phyloP scores from a whole-genome alignment of 805 yeast species.

The Ogataea methanolica region DNA sequence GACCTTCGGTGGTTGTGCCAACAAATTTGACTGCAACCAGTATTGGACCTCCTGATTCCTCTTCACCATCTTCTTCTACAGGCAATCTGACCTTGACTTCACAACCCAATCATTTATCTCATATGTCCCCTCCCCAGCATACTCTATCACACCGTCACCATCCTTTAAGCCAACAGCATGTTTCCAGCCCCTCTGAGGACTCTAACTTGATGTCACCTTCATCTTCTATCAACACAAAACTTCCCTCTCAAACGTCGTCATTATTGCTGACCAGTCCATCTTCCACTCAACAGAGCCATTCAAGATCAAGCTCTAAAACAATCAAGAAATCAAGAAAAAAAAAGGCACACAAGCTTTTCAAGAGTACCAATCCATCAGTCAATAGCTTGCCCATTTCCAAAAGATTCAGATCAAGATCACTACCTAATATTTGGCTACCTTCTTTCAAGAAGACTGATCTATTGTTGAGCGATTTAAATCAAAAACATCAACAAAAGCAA shows the following conservation, averaged over 20 bases:
- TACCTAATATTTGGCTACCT: conserved; percentile 31
- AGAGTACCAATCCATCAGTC: conserved; percentile 5
- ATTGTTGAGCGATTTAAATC: conserved; percentile 15
- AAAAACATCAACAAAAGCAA: conserved; percentile 21
- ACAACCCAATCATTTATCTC: conserved; percentile 2
- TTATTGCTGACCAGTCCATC: background rate
- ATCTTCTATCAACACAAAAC: background rate
- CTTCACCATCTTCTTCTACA: conserved; percentile 6
- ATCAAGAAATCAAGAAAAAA: background rate
- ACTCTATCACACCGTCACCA: background rate
- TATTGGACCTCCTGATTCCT: conserved; percentile 10
- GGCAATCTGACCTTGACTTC: conserved; percentile 12
- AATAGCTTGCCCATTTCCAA: conserved; percentile 16
- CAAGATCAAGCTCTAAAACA: background rate
- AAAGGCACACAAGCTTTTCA: conserved; percentile 1
- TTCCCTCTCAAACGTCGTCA: conserved; percentile 5
- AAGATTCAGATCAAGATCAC: conserved; percentile 30
- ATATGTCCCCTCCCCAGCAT: background rate
- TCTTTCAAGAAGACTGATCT: conserved; percentile 17
- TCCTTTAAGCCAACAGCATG: background rate
- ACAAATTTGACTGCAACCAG: conserved; percentile 17
- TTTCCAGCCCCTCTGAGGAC: conserved; percentile 5
- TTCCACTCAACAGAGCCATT: background rate
- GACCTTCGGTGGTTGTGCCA: conserved; percentile 26
- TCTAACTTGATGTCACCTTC: background rate